Conservation (phyloP, 2,329 filamentous ascomycete genomes). For the Elsinoe fawcettii region DNA sequence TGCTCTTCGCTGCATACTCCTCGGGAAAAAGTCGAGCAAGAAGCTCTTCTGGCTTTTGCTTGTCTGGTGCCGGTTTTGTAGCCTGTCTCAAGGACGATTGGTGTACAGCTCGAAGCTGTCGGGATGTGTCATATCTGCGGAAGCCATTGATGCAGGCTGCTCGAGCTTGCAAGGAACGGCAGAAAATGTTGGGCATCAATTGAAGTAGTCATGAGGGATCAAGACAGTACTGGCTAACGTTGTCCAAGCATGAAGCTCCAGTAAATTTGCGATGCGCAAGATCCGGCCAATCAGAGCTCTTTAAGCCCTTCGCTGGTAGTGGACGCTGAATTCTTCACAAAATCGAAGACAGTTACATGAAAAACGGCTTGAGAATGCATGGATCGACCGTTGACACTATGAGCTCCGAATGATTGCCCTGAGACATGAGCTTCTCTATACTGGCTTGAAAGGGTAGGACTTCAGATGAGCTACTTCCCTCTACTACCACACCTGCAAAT, state of each 20-base stretch:
- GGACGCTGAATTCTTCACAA: background rate
- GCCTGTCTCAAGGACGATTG: background rate
- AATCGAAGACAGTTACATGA: background rate
- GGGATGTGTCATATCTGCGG: background rate
- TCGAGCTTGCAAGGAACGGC: background rate
- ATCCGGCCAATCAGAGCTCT: background rate
- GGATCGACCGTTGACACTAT: constrained; percentile 14
- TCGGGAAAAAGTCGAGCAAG: constrained; percentile 50
- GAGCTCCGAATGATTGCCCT: background rate
- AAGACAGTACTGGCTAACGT: background rate
- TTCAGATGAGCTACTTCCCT: background rate
- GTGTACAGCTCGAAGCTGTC: background rate
- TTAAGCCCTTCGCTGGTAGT: background rate
- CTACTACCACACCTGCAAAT: background rate
- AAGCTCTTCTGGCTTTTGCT: constrained; percentile 21
- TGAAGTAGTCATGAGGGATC: background rate
- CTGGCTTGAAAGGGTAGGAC: constrained; percentile 1
- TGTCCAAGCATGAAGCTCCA: background rate
- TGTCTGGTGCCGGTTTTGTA: background rate
- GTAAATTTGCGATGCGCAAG: background rate
- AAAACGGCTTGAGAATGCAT: constrained; percentile 1
- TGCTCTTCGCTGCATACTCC: constrained; percentile 24
- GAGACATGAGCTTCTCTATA: constrained; percentile 14
- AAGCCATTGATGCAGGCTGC: background rate
- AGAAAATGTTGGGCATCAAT: constrained; percentile 13